phyloP scores from a whole-genome alignment of 495 filamentous ascomycete species.

The Neurospora sp. region DNA sequence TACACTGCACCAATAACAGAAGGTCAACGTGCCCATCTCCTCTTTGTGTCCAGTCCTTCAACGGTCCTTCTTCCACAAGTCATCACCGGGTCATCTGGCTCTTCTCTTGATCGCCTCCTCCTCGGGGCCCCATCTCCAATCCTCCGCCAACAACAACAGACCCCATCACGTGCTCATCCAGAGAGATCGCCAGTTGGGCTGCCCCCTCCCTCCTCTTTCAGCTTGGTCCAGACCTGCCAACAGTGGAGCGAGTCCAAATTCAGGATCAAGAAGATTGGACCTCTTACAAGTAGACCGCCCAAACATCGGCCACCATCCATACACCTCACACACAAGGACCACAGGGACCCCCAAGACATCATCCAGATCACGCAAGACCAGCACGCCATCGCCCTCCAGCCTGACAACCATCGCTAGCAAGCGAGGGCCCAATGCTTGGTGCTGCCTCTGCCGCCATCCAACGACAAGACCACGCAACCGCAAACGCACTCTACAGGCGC shows the following conservation, averaged over 20 bases:
- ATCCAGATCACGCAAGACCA: conserved; percentile 2
- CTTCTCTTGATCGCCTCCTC: not conserved
- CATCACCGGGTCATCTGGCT: not conserved
- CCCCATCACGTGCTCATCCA: not conserved
- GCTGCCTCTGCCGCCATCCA: conserved; percentile 13
- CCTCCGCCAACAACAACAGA: not conserved
- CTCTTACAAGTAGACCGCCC: not conserved
- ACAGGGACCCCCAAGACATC: not conserved
- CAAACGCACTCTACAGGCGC: not conserved
- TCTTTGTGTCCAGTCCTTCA: not conserved
- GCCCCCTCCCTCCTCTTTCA: not conserved
- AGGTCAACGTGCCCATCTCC: not conserved
- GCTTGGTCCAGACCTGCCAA: not conserved
- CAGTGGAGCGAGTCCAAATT: not conserved
- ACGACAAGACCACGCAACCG: conserved; percentile 18
- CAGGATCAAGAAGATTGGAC: not conserved
- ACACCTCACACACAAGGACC: not conserved
- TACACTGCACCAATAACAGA: not conserved
- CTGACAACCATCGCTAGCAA: conserved; percentile 12
- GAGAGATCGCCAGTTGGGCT: not conserved
- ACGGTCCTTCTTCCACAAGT: not conserved
- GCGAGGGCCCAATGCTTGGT: conserved; percentile 20
- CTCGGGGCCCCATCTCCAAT: not conserved
- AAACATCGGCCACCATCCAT: not conserved
- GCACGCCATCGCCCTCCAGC: conserved; percentile 25